Percentiles rank a stretch among this genome's conserved stretches.
phyloP scores from a whole-genome alignment of 2,329 filamentous ascomycete genomes.

The Dactylellina cionopaga region DNA sequence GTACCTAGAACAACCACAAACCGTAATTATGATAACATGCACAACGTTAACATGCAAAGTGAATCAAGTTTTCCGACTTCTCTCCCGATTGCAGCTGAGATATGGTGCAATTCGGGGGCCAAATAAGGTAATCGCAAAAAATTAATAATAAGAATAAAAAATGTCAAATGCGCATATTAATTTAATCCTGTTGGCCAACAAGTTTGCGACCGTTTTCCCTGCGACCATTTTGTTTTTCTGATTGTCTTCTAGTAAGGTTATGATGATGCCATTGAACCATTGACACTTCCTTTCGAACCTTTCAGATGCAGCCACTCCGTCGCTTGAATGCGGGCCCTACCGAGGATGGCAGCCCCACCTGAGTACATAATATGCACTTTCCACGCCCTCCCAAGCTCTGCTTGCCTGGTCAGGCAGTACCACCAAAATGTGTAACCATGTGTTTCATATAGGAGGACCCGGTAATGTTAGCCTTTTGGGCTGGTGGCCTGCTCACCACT shows the following conservation, averaged over 20 bases:
- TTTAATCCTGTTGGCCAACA: constrained; percentile 14
- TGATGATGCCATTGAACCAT: no score
- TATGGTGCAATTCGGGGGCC: constrained; percentile 27
- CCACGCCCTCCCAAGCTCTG: not conserved
- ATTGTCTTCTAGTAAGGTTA: no score
- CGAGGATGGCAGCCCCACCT: constrained; percentile 6
- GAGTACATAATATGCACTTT: not conserved
- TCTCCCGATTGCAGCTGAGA: not conserved
- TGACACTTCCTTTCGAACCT: not conserved
- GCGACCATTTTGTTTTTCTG: not conserved
- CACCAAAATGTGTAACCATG: constrained; percentile 27
- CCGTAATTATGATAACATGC: constrained; percentile 10
- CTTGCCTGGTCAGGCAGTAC: constrained; percentile 30
- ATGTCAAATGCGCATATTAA: constrained; percentile 28
- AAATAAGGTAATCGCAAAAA: constrained; percentile 28
- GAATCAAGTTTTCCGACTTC: no score
- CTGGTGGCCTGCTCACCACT: constrained; percentile 8
- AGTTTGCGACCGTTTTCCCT: constrained; percentile 11
- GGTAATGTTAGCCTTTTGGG: constrained; percentile 17
- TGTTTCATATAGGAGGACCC: constrained; percentile 43
- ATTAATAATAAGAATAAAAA: no score
- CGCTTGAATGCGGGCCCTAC: constrained; percentile 13
- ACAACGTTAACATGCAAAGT: no score
- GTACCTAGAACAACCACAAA: constrained; percentile 13
- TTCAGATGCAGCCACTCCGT: constrained; percentile 9